These are phyloP conservation scores for Debaryomyces subglobosus DNA, from an alignment of 1,139 yeast species.

Conservation along the genomic window DNA sequence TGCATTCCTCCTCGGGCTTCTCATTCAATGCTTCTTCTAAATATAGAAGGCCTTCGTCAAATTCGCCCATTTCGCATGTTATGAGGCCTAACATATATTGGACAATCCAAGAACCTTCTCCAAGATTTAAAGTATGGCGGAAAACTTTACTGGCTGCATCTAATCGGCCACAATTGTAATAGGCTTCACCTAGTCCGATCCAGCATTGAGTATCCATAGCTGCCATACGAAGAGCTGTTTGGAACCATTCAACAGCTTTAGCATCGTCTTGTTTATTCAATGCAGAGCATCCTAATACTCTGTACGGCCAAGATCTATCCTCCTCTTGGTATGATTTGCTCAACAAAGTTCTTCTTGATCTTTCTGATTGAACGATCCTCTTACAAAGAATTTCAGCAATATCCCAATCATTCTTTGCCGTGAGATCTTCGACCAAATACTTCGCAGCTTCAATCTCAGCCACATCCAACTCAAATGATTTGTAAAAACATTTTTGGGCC, in stretches of 20 bases:
- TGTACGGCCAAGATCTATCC: constrained; percentile 76
- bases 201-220: constrained; percentile 76
- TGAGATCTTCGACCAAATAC: constrained; percentile 67
- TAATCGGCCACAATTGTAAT: constrained; percentile 77
- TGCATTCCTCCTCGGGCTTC: constrained; percentile 57
- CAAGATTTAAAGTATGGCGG: constrained; percentile 59
- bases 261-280: constrained; percentile 74
- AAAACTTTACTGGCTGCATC: constrained; percentile 89
- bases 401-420: constrained; percentile 77
- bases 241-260: constrained; percentile 87
- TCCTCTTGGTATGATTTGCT: constrained; percentile 30
- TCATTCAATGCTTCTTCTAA: constrained; percentile 41
- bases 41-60: constrained; percentile 35
- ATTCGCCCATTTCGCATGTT: constrained; percentile 46
- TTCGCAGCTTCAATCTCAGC: constrained; percentile 77
- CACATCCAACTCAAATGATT: constrained; percentile 85
- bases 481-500: constrained; percentile 85
- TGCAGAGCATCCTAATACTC: constrained; percentile 81
- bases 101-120: constrained; percentile 55
- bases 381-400: constrained; percentile 77
- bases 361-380: constrained; percentile 64
- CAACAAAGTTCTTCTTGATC: constrained; percentile 54
- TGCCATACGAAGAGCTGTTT: constrained; percentile 74
- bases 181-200: constrained; percentile 95
- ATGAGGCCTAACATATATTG: constrained; percentile 69